phyloP scores from a whole-genome alignment of 2,329 filamentous ascomycete species.

The Diaporthe sp. region DNA sequence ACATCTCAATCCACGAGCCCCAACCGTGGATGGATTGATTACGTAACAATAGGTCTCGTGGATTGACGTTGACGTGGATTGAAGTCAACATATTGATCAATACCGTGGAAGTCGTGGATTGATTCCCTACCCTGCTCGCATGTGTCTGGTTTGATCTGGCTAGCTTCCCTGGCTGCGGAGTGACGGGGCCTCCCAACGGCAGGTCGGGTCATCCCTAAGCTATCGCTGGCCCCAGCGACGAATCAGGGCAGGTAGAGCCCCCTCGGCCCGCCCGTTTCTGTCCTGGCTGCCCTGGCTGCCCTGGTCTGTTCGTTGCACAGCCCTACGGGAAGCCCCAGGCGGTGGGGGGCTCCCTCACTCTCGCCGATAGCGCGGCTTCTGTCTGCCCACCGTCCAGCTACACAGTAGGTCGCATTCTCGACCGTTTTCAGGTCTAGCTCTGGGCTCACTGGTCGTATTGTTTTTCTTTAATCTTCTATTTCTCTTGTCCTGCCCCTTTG shows the following conservation, averaged over 20 bases:
- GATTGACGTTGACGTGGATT: no score
- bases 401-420: neutral
- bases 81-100: no score
- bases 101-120: no score
- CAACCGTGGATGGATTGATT: no score
- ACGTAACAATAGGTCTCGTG: no score
- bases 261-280: constrained; percentile 27
- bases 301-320: constrained; percentile 25
- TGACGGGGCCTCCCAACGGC: constrained; percentile 11
- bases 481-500: neutral
- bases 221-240: neutral
- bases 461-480: neutral
- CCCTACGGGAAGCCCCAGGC: constrained; percentile 22
- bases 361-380: constrained; percentile 9
- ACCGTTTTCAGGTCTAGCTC: constrained; percentile 9
- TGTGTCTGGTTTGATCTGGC: constrained; percentile 21
- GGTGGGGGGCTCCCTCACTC: neutral
- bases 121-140: no score
- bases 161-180: constrained; percentile 20
- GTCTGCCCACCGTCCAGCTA: neutral
- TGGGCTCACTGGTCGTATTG: neutral
- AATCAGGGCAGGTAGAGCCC: neutral
- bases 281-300: neutral
- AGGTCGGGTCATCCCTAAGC: constrained; percentile 23
- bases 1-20: no score